Conservation (phyloP, 2,329 filamentous ascomycete genomes). For the Pseudohalonectria lignicola region DNA sequence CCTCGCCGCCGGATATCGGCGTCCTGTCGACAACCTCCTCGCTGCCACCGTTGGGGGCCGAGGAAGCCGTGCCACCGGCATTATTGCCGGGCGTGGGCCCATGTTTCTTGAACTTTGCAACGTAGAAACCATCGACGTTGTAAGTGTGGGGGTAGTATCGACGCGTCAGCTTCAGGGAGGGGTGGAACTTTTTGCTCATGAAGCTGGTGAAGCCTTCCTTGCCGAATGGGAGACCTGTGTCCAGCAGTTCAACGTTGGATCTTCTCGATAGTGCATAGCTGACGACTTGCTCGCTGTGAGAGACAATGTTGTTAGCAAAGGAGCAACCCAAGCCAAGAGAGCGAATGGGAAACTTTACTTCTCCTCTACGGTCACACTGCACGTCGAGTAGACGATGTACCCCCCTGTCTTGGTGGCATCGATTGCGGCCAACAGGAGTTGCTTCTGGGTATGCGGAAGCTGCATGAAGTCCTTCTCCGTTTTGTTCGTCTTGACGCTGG, state of each 20-base stretch:
- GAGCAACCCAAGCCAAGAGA: neutral
- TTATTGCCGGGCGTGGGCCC: constrained; percentile 57
- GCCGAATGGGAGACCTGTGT: constrained; percentile 82
- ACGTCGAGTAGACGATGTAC: constrained; percentile 94
- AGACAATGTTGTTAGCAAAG: constrained; percentile 1
- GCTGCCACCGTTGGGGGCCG: constrained; percentile 9
- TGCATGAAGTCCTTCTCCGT: constrained; percentile 89
- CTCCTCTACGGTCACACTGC: constrained; percentile 88
- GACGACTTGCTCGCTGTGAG: constrained; percentile 34
- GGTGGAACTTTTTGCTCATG: constrained; percentile 85
- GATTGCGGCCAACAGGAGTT: constrained; percentile 83
- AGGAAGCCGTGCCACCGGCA: constrained; percentile 18
- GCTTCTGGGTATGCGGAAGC: constrained; percentile 89
- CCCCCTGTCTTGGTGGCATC: constrained; percentile 93
- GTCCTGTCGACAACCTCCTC: constrained; percentile 52
- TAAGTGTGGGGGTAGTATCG: constrained; percentile 79
- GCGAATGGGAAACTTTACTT: constrained; percentile 19
- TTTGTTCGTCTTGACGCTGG: constrained; percentile 97
- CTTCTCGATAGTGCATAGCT: constrained; percentile 86
- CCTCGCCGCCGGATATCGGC: constrained; percentile 42
- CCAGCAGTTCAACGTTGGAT: constrained; percentile 87
- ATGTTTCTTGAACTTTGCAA: constrained; percentile 92
- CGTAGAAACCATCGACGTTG: constrained; percentile 82
- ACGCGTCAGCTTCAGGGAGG: constrained; percentile 69
- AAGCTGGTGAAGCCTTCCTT: constrained; percentile 86